Evolutionary conservation across 2,329 filamentous ascomycete species (phyloP).

Genomic region (Fusarium subglutinans): DNA sequence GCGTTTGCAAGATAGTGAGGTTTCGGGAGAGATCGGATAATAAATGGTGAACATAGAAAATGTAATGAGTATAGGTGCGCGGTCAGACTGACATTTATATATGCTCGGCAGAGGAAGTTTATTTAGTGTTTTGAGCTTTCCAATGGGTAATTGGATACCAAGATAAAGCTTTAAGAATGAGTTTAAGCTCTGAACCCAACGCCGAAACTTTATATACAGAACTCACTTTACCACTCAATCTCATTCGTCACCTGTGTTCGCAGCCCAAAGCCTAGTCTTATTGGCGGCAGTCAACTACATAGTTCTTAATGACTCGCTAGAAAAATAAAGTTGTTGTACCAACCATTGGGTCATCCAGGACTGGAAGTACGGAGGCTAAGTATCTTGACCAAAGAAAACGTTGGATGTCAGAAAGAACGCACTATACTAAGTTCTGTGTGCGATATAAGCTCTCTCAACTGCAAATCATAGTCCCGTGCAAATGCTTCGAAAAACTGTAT

Average conservation of each 20-base stretch:
- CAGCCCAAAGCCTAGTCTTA: too few species aligned
- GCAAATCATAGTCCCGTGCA: accelerated
- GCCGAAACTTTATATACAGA: accelerated
- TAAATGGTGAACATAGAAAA: accelerated
- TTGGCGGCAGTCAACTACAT: too few species aligned
- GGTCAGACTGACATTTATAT: accelerated
- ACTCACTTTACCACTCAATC: background rate
- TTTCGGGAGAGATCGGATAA: accelerated
- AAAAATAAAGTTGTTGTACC: background rate
- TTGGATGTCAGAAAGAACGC: background rate
- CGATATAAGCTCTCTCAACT: accelerated
- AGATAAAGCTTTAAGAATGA: accelerated
- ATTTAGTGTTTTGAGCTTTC: too few species aligned
- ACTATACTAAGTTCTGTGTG: background rate
- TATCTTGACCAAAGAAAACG: background rate
- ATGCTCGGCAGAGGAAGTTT: accelerated
- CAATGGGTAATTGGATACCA: accelerated
- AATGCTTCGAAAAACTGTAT: accelerated
- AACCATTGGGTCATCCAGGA: too few species aligned
- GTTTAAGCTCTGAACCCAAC: accelerated
- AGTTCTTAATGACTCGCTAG: too few species aligned
- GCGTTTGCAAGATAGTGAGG: accelerated
- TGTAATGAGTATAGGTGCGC: accelerated
- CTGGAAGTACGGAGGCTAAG: too few species aligned
- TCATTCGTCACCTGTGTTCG: too few species aligned